Conservation (phyloP, 73 alveolate species). For the Symbiodinium pilosum region DNA sequence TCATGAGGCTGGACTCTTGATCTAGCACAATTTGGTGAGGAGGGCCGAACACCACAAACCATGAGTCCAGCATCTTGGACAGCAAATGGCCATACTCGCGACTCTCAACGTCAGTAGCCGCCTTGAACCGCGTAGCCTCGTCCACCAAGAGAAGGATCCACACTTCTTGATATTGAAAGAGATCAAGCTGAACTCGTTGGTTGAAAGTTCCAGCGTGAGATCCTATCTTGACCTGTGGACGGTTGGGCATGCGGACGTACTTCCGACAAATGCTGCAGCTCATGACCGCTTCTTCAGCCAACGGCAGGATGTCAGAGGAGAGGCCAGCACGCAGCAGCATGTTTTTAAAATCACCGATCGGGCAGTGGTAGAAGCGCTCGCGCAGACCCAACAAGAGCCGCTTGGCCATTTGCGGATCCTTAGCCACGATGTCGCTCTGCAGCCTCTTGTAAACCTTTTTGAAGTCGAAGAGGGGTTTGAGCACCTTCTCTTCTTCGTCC, state of each 20-base stretch:
- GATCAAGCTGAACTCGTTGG: neutral
- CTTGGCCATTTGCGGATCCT: neutral
- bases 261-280: slow-evolving; percentile 7
- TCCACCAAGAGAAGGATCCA: neutral
- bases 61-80: neutral
- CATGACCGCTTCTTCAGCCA: slow-evolving; percentile 4
- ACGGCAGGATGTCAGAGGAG: neutral
- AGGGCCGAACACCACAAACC: neutral
- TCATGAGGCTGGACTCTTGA: neutral
- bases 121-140: slow-evolving; percentile 31
- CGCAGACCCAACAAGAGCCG: neutral
- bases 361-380: slow-evolving; percentile 26
- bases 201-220: neutral
- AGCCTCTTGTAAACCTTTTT: neutral
- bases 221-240: neutral
- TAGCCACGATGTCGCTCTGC: neutral
- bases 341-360: neutral
- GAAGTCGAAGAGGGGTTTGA: neutral
- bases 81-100: neutral
- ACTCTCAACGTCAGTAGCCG: neutral
- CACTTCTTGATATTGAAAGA: neutral
- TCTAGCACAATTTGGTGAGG: neutral
- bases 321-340: neutral
- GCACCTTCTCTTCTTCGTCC: neutral
- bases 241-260: neutral